A percentile compares a stretch with the other conserved stretches of the same genome.
Evolutionary conservation across 2,329 filamentous ascomycete genomes (phyloP).

Genomic region (Curvularia eragrostidis): DNA sequence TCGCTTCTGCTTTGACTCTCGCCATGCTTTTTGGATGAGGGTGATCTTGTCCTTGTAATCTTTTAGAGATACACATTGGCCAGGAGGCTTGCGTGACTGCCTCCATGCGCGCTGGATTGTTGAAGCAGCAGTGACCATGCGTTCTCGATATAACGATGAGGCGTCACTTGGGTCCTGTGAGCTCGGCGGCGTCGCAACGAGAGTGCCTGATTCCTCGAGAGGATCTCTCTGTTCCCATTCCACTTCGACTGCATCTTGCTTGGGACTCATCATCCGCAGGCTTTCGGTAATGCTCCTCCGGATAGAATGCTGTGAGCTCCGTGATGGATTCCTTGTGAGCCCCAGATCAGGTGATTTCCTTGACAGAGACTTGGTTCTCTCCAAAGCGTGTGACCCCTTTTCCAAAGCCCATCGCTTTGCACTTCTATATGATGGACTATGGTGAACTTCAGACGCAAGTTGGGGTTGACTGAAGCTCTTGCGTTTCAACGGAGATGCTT

Average conservation of each 20-base stretch:
- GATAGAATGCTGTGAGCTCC: constrained; percentile 43
- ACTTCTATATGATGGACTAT: constrained; percentile 44
- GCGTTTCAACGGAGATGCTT: constrained; percentile 40
- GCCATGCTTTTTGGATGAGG: constrained; percentile 49
- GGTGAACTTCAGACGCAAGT: constrained; percentile 32
- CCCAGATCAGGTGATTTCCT: constrained; percentile 39
- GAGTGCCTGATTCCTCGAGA: constrained; percentile 40
- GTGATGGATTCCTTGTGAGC: constrained; percentile 40
- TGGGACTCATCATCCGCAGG: constrained; percentile 38
- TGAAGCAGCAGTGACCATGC: constrained; percentile 39
- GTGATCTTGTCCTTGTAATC: constrained; percentile 51
- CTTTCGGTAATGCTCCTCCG: constrained; percentile 46
- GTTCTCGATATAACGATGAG: constrained; percentile 36
- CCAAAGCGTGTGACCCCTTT: constrained; percentile 45
- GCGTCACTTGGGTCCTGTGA: constrained; percentile 37
- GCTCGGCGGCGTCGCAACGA: constrained; percentile 37
- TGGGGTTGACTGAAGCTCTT: constrained; percentile 40
- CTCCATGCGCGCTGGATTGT: constrained; percentile 49
- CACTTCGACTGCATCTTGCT: constrained; percentile 37
- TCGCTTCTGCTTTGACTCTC: constrained; percentile 41
- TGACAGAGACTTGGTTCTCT: constrained; percentile 43
- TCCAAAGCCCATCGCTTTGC: constrained; percentile 47
- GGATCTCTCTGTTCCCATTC: constrained; percentile 40
- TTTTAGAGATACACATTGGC: constrained; percentile 34
- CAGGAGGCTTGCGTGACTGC: constrained; percentile 21